A percentile compares a stretch with the other conserved stretches of the same genome.
These are phyloP conservation scores for Penicillium cinerascens DNA, from an alignment of 495 filamentous ascomycete genomes.

Conservation along the genomic window DNA sequence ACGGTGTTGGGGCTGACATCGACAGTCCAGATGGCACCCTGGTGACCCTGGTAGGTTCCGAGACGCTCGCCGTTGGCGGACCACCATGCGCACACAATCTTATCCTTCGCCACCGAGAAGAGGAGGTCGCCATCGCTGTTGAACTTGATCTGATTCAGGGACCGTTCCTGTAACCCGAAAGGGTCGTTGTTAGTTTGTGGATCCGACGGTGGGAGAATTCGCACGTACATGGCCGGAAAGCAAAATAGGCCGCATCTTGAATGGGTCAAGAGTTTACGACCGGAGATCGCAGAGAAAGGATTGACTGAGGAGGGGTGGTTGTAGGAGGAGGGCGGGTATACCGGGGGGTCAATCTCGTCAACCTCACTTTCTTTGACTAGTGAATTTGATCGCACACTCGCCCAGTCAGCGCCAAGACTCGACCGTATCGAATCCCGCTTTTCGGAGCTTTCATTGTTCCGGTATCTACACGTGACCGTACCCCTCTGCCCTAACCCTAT, in stretches of 20 bases:
- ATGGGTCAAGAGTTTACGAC: constrained; percentile 5
- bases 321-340: constrained; percentile 38
- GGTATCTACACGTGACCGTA: constrained; percentile 34
- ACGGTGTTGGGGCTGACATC: constrained; percentile 94
- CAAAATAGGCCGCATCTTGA: constrained; percentile 88
- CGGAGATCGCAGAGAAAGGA: constrained; percentile 21
- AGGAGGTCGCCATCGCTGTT: constrained; percentile 95
- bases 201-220: constrained; percentile 16
- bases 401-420: constrained; percentile 38
- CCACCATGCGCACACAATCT: constrained; percentile 93
- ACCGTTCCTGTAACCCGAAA: constrained; percentile 65
- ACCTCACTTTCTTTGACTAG: constrained; percentile 38
- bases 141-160: constrained; percentile 97
- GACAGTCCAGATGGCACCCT: constrained; percentile 97
- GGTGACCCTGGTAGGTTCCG: constrained; percentile 93
- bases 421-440: constrained; percentile 25
- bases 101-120: constrained; percentile 97
- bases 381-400: constrained; percentile 52
- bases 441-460: constrained; percentile 26
- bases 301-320: constrained; percentile 25
- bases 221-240: constrained; percentile 81
- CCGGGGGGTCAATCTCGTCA: constrained; percentile 36
- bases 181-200: constrained; percentile 21
- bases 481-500: constrained; percentile 29
- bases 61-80: constrained; percentile 91